Conservation (phyloP, 2,329 filamentous ascomycete genomes). For the Cercospora janseana region DNA sequence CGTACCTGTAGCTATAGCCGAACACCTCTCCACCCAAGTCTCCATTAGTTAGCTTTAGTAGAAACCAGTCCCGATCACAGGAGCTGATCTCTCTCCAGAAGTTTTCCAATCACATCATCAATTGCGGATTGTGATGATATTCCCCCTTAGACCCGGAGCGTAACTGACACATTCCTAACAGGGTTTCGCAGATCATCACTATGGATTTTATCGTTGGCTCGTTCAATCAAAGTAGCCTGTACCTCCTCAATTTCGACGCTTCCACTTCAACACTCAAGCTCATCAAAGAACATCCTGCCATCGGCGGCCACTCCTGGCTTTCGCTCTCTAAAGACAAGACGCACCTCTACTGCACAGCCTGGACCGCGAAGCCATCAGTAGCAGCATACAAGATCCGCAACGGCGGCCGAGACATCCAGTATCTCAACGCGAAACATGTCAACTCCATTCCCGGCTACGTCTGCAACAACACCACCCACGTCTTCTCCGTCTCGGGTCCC, state of each 20-base stretch:
- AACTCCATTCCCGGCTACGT: slow-evolving; percentile 37
- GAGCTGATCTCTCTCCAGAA: too few species aligned
- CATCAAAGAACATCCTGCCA: slow-evolving; percentile 32
- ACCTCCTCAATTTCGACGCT: slow-evolving; percentile 35
- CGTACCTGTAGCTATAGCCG: slow-evolving; percentile 10
- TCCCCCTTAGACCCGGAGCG: too few species aligned
- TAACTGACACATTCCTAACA: too few species aligned
- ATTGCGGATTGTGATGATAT: too few species aligned
- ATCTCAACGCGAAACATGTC: slow-evolving; percentile 37
- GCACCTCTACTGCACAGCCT: slow-evolving; percentile 38
- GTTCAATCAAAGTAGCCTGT: slow-evolving; percentile 36
- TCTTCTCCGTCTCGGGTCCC: slow-evolving; percentile 38
- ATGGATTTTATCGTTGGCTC: slow-evolving; percentile 41
- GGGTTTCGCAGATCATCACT: neutral
- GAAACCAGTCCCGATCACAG: neutral
- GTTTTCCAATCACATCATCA: too few species aligned
- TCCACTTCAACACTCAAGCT: slow-evolving; percentile 27
- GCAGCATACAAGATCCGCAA: slow-evolving; percentile 33
- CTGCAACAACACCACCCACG: slow-evolving; percentile 32
- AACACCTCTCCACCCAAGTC: neutral
- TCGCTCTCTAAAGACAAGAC: slow-evolving; percentile 33
- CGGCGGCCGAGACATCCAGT: slow-evolving; percentile 29
- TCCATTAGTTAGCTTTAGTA: neutral
- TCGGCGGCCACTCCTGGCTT: slow-evolving; percentile 40
- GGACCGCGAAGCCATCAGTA: slow-evolving; percentile 36